These are phyloP conservation scores for Phaeodactylum tricornutum DNA, from an alignment of 108 stramenopile species.

Conservation along the genomic window DNA sequence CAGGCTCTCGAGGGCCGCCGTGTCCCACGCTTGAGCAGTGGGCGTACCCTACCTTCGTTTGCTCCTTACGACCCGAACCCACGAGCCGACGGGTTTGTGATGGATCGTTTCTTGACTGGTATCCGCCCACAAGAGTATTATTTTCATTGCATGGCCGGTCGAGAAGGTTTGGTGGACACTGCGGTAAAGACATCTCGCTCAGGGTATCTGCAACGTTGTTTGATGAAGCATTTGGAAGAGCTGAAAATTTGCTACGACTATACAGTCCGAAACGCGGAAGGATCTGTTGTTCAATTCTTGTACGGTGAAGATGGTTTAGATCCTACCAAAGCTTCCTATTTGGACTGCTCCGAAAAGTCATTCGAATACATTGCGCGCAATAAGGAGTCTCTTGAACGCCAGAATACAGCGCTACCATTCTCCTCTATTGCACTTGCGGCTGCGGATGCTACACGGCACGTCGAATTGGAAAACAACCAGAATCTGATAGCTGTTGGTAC, in stretches of 20 bases:
- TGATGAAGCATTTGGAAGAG: conserved; percentile 98
- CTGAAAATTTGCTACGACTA: conserved; percentile 92
- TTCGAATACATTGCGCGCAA: conserved; percentile 87
- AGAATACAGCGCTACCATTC: conserved; percentile 41
- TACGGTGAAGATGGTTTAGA: conserved; percentile 99
- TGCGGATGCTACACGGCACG: conserved; percentile 30
- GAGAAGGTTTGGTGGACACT: conserved; percentile 93
- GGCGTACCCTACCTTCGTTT: conserved; percentile 96
- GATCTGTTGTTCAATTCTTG: conserved; percentile 95
- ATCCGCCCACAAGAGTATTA: conserved; percentile 98
- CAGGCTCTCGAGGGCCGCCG: conserved; percentile 99
- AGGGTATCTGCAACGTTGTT: conserved; percentile 98
- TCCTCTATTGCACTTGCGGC: conserved; percentile 52
- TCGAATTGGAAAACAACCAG: conserved; percentile 12
- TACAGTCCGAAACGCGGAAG: conserved; percentile 97
- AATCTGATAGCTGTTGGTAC: conserved; percentile 34
- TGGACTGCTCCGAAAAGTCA: conserved; percentile 74
- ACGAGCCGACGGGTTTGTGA: conserved; percentile 97
- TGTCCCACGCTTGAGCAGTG: conserved; percentile 95
- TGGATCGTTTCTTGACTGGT: conserved; percentile 98
- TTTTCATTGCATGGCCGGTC: conserved; percentile 99
- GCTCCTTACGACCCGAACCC: conserved; percentile 94
- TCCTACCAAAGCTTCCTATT: conserved; percentile 77
- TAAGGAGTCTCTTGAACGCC: conserved; percentile 53
- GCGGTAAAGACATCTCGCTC: conserved; percentile 98